These are phyloP conservation scores for Metschnikowia gelsemii DNA, from an alignment of 805 yeast species.

Conservation along the genomic window DNA sequence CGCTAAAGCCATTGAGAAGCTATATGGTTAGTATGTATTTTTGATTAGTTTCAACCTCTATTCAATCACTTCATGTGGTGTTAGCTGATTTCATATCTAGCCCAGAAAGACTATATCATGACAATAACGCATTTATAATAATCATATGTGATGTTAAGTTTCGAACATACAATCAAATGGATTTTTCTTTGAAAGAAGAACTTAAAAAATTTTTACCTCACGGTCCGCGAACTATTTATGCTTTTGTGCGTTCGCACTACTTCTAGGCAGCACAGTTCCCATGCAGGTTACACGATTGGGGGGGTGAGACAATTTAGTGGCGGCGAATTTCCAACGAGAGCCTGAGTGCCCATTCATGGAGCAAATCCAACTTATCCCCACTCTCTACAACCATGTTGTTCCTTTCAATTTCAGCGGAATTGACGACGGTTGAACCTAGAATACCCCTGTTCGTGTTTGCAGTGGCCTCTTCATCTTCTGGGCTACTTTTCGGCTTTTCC, in stretches of 20 bases:
- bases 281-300: no score
- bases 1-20: neutral
- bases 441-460: slow-evolving; percentile 14
- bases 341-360: slow-evolving; percentile 15
- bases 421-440: slow-evolving; percentile 11
- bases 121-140: slow-evolving; percentile 46
- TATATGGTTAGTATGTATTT: slow-evolving; percentile 4
- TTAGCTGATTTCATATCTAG: slow-evolving; percentile 44
- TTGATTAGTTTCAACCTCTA: neutral
- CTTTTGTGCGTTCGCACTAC: slow-evolving; percentile 5
- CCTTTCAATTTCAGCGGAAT: neutral
- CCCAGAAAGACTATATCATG: slow-evolving; percentile 43
- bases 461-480: slow-evolving; percentile 22
- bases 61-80: slow-evolving; percentile 39
- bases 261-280: no score
- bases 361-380: slow-evolving; percentile 8
- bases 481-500: neutral
- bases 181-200: neutral
- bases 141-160: slow-evolving; percentile 22
- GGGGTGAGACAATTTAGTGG: neutral
- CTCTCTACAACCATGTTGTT: neutral
- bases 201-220: neutral
- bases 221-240: neutral
- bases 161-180: slow-evolving; percentile 14
- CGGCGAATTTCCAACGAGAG: slow-evolving; percentile 2